A percentile compares a stretch with the other conserved stretches of the same genome.
phyloP scores from a whole-genome alignment of 2,329 filamentous ascomycete species.

The Diaporthe vaccinii region DNA sequence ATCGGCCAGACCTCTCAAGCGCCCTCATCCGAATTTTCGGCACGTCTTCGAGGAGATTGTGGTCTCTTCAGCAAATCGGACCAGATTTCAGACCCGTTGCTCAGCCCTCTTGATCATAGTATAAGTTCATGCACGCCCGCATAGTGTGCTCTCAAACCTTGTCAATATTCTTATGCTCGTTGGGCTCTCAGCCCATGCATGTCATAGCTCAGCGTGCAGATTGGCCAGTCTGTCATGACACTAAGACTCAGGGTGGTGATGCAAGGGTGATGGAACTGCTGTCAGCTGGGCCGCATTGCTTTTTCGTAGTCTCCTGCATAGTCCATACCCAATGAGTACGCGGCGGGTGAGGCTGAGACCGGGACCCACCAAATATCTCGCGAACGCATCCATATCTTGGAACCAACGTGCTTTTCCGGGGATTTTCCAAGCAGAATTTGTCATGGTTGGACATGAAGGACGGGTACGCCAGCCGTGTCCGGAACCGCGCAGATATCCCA shows the following conservation, averaged over 20 bases:
- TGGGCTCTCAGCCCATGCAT: background rate
- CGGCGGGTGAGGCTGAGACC: conserved; percentile 14
- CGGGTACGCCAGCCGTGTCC: background rate
- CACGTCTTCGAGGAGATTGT: background rate
- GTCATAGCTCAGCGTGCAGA: background rate
- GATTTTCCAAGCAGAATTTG: background rate
- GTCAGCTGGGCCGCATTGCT: conserved; percentile 5
- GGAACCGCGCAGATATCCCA: background rate
- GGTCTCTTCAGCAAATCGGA: background rate
- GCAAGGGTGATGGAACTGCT: conserved; percentile 16
- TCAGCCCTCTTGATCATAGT: background rate
- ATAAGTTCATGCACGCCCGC: background rate
- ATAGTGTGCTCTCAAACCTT: background rate
- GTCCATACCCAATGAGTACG: conserved; percentile 1
- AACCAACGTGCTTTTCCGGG: background rate
- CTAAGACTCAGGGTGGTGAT: background rate
- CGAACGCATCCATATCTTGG: background rate
- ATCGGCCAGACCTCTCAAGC: background rate
- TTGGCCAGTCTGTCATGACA: background rate
- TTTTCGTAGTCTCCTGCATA: background rate
- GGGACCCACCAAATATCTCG: background rate
- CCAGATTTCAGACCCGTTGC: background rate
- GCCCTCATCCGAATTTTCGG: background rate
- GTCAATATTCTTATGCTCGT: background rate
- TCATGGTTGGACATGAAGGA: background rate